Conservation (phyloP, 139 green algal species). For the Chlamydomonas schloesseri region DNA sequence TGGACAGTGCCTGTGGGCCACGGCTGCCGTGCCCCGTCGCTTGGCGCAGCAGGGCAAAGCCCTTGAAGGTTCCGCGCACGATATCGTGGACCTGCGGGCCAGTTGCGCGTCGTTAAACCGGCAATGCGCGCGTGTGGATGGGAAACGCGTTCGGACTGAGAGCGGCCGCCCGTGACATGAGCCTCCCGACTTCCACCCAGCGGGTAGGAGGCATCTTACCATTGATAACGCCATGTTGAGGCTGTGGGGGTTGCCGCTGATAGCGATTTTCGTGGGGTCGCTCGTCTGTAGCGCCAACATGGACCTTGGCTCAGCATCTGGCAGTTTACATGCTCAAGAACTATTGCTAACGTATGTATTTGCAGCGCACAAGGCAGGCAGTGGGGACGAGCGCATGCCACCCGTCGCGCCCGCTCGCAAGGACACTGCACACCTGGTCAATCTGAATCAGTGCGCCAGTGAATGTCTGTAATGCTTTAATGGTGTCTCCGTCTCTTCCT, state of each 20-base stretch:
- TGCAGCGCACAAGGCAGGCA: too few species aligned
- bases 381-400: too few species aligned
- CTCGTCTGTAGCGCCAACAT: not conserved
- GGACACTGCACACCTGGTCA: conserved; percentile 10
- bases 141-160: not conserved
- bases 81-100: conserved; percentile 64
- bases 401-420: not conserved
- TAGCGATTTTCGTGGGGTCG: conserved; percentile 55
- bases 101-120: not conserved
- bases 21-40: conserved; percentile 42
- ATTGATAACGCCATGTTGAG: conserved; percentile 61
- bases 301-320: too few species aligned
- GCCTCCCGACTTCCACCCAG: too few species aligned
- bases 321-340: too few species aligned
- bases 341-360: too few species aligned
- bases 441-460: conserved; percentile 65
- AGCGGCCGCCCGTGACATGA: not conserved
- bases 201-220: conserved; percentile 21
- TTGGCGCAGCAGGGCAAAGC: conserved; percentile 75
- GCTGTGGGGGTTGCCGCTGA: conserved; percentile 64
- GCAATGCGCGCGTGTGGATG: not conserved
- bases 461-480: conserved; percentile 84
- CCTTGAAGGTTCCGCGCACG: conserved; percentile 76
- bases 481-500: conserved; percentile 80
- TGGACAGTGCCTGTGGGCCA: not conserved